Conservation (phyloP, 2,329 filamentous ascomycete species). For the Madurella fahalii region DNA sequence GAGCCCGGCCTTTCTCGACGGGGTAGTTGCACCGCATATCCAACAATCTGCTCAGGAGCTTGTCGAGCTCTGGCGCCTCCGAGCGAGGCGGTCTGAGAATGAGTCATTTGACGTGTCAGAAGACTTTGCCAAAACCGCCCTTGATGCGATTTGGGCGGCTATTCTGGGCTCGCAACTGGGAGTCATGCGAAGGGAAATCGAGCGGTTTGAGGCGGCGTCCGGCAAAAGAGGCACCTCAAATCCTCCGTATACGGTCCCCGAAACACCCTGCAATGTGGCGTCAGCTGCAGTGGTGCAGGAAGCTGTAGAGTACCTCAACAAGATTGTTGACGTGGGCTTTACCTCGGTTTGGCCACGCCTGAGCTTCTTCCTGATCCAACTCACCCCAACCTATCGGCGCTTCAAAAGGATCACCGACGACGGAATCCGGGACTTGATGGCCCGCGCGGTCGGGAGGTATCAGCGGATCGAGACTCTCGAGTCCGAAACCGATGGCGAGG, state of each 20-base stretch:
- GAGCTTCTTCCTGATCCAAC: constrained; percentile 8
- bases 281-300: constrained; percentile 16
- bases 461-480: constrained; percentile 13
- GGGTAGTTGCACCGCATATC: constrained; percentile 29
- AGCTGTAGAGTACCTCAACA: constrained; percentile 22
- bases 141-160: constrained; percentile 39
- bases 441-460: constrained; percentile 22
- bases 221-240: too few relatives aligned
- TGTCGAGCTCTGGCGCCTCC: constrained; percentile 29
- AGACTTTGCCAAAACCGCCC: constrained; percentile 34
- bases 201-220: not conserved
- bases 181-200: constrained; percentile 25
- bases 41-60: constrained; percentile 24
- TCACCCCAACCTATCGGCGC: constrained; percentile 15
- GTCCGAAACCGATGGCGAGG: constrained; percentile 24
- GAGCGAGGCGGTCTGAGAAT: constrained; percentile 7
- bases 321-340: constrained; percentile 17
- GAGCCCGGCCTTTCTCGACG: constrained; percentile 29
- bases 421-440: constrained; percentile 25
- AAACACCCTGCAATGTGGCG: too few relatives aligned
- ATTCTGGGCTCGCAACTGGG: constrained; percentile 35
- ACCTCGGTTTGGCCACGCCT: not conserved
- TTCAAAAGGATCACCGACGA: constrained; percentile 20
- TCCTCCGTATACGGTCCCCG: too few relatives aligned
- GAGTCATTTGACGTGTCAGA: constrained; percentile 31